Conservation (phyloP, 2,329 filamentous ascomycete species). For the Scytalidium sp. region DNA sequence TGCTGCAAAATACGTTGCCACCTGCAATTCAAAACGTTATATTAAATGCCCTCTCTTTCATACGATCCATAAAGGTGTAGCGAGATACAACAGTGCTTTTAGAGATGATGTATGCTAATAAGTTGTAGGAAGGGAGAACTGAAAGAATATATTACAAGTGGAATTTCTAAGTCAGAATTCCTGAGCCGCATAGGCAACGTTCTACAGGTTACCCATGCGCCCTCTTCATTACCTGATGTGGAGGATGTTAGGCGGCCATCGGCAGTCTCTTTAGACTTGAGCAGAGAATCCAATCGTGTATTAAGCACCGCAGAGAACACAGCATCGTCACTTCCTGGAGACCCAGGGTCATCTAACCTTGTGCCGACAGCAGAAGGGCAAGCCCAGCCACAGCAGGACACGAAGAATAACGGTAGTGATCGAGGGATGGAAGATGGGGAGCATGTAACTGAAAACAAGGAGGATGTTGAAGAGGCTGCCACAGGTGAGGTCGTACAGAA, state of each 20-base stretch:
- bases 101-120: conserved; percentile 4
- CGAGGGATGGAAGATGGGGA: no score
- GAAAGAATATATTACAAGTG: conserved; percentile 70
- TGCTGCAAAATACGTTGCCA: no score
- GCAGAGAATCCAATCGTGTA: background rate
- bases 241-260: background rate
- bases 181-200: conserved; percentile 48
- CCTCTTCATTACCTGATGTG: background rate
- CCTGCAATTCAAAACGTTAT: no score
- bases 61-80: background rate
- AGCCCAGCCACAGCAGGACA: background rate
- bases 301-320: no score
- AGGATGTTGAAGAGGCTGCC: conserved; percentile 36
- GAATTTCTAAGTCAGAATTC: conserved; percentile 65
- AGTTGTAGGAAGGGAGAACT: conserved; percentile 64
- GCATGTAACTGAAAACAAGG: background rate
- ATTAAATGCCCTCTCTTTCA: no score
- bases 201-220: conserved; percentile 18
- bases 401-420: background rate
- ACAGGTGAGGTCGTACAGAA: conserved; percentile 24
- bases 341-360: background rate
- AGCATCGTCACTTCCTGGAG: background rate
- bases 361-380: background rate
- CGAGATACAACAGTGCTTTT: background rate
- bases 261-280: background rate